Conservation (phyloP, 305 asterid genomes). For the Solanum aculeatissimum region DNA sequence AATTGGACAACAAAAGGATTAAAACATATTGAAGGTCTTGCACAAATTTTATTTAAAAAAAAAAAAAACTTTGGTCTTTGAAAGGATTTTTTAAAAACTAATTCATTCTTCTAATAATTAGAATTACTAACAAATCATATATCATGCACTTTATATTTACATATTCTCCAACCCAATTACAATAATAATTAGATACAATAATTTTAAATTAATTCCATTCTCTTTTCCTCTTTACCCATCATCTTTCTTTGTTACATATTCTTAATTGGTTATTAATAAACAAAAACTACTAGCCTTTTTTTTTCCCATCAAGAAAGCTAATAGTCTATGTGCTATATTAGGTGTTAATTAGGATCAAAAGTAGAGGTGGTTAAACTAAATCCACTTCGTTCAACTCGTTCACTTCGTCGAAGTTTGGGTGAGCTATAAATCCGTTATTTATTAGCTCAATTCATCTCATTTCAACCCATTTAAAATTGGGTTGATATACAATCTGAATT, state of each 20-base stretch:
- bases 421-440: no score
- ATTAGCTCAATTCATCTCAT: no score
- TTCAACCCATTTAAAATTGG: no score
- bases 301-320: neutral
- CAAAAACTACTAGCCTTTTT: neutral
- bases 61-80: neutral
- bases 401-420: no score
- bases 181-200: neutral
- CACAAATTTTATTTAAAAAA: neutral
- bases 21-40: neutral
- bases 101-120: neutral
- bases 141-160: neutral
- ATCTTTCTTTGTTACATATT: neutral
- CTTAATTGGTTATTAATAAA: neutral
- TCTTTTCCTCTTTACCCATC: neutral
- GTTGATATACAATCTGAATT: no score
- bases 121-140: neutral
- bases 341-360: neutral
- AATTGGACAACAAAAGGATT: neutral
- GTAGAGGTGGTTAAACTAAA: no score
- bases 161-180: neutral
- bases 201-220: neutral
- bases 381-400: accelerated
- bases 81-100: neutral
- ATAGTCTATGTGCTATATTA: neutral